These are phyloP conservation scores for Euphorbia celastroides DNA, from an alignment of 441 rosid species.

Conservation along the genomic window DNA sequence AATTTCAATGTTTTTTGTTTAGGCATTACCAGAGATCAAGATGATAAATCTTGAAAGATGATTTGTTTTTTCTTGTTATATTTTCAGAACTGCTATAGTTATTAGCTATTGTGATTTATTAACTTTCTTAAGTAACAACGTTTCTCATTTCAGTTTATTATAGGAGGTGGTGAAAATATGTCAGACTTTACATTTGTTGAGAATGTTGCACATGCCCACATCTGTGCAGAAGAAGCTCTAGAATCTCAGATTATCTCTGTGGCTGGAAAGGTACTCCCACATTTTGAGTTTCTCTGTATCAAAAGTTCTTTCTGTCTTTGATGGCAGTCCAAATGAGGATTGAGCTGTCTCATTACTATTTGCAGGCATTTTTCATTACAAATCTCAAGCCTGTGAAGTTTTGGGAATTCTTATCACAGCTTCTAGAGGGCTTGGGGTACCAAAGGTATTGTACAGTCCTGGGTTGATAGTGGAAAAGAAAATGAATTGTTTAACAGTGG, in stretches of 20 bases:
- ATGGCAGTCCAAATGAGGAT: slow-evolving; percentile 1
- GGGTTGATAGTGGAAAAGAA: slow-evolving; percentile 5
- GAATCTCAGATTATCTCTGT: slow-evolving; percentile 59
- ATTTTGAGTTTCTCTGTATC: slow-evolving; percentile 4
- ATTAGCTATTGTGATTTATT: slow-evolving; percentile 13
- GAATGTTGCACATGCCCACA: slow-evolving; percentile 80
- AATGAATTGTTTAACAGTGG: neutral
- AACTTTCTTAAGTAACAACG: slow-evolving; percentile 27
- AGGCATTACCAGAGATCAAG: neutral
- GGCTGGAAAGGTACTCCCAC: slow-evolving; percentile 74
- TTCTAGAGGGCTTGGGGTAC: slow-evolving; percentile 72
- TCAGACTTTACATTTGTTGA: slow-evolving; percentile 85
- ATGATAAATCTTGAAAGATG: neutral
- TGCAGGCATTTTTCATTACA: slow-evolving; percentile 89
- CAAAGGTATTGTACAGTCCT: slow-evolving; percentile 51
- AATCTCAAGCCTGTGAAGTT: slow-evolving; percentile 69
- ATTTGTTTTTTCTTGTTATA: neutral
- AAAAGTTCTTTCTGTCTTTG: slow-evolving; percentile 3
- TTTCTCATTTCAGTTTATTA: slow-evolving; percentile 70
- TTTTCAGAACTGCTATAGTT: neutral
- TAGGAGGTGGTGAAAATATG: slow-evolving; percentile 75
- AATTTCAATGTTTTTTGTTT: neutral
- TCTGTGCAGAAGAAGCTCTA: slow-evolving; percentile 73
- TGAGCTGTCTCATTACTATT: slow-evolving; percentile 15
- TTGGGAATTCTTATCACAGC: slow-evolving; percentile 64